Conservation (phyloP, 129 eudicot genomes). For the Oenanthe sinensis region DNA sequence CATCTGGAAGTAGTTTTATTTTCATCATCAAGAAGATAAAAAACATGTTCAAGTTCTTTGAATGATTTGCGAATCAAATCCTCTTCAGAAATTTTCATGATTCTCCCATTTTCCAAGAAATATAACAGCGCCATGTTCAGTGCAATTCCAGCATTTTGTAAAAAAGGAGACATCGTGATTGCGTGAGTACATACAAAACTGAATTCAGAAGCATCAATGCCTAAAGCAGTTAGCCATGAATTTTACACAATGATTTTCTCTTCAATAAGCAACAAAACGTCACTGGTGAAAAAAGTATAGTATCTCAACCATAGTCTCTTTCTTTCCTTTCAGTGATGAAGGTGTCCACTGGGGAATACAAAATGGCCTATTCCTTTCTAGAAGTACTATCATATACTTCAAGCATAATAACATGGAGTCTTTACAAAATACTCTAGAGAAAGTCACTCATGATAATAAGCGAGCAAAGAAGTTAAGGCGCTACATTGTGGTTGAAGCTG, state of each 20-base stretch:
- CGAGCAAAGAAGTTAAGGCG: conserved; percentile 86
- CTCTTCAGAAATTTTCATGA: too few relatives aligned
- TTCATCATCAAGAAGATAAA: too few relatives aligned
- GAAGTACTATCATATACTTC: conserved; percentile 87
- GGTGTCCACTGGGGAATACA: conserved; percentile 99
- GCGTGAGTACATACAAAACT: conserved; percentile 47
- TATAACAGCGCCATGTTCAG: too few relatives aligned
- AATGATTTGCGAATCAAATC: too few relatives aligned
- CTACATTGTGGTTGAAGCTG: conserved; percentile 85
- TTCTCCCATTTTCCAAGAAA: too few relatives aligned
- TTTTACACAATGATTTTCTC: background rate
- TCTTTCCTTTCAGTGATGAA: conserved; percentile 52
- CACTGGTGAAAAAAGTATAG: background rate
- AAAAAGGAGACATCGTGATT: conserved; percentile 84
- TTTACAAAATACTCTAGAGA: conserved; percentile 54
- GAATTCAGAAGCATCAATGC: background rate
- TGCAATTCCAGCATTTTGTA: conserved; percentile 93
- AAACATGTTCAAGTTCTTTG: too few relatives aligned
- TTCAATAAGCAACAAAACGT: background rate
- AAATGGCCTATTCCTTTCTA: conserved; percentile 78
- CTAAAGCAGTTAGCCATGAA: background rate
- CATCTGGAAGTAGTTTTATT: too few relatives aligned
- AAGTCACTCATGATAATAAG: conserved; percentile 65
- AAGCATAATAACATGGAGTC: conserved; percentile 92
- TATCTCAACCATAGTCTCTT: background rate